Evolutionary conservation across 108 stramenopile genomes (phyloP), one percentile per base, ranked within the genome.

Genomic region (Craspedostauros australis): DNA sequence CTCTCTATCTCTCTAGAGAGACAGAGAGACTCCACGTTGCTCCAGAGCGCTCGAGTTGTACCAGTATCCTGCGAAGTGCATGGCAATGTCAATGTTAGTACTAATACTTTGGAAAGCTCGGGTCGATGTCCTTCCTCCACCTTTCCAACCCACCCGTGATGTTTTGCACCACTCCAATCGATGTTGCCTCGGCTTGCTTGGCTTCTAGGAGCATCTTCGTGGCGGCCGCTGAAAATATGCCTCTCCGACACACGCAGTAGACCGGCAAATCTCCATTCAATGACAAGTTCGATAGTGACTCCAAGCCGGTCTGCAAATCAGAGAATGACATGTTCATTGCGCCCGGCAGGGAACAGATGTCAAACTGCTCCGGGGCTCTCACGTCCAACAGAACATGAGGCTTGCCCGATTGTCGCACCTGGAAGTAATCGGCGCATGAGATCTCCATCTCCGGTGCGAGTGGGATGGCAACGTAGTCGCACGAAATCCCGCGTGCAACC

Each of bases 181-280:
- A 23, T 15, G 39, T 44, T 24, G 60, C 51, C 9, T 60, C 39
- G n/a, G n/a, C n/a, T 18, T 50, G 39, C 24, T 53, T 46, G 24
- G 49, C 55, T 39, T 71, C 54, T 22, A 54, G 54, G 32, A 93
- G 42, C 8, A 82, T 54, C 27, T 70, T 68, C 12, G 79, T 82
- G 7, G 87, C 91, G 47, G 66, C 68, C 9, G 52, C 72, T 2
- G 87, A 88, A 3, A 71, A 76, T 18, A 80, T 47, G 11, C 91
- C 91, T 57, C 91, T 62, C 6, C 87, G 76, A 63, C 91, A 93
- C 6, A 88, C 23, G 39, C 86, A 93, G 54, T 71, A 88, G 9
- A 93, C 54, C 4, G 85, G 85, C 44, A 61, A 62, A 6, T 54
- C 26, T 38, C 66, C 65, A 12, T 26, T 50, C 8, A 23, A 33